Evolutionary conservation across 2,329 filamentous ascomycete genomes (phyloP).

Genomic region (Apiospora sp.): DNA sequence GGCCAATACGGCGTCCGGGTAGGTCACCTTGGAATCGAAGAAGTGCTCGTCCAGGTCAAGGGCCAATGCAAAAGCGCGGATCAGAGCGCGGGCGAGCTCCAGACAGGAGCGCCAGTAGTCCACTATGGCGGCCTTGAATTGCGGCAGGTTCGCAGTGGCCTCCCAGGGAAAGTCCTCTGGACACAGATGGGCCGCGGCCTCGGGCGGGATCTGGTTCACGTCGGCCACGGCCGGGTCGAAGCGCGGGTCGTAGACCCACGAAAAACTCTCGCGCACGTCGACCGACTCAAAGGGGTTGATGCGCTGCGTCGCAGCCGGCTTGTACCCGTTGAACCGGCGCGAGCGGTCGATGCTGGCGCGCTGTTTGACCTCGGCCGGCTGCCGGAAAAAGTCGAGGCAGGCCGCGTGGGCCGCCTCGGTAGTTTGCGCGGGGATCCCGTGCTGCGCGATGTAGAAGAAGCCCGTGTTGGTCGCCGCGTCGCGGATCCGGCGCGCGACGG

Average conservation of each 20-base stretch:
- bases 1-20: conserved; percentile 44
- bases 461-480: conserved; percentile 50
- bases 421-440: conserved; percentile 40
- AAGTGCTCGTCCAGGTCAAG: conserved; percentile 49
- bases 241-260: conserved; percentile 44
- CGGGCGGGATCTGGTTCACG: conserved; percentile 36
- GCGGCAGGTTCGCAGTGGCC: conserved; percentile 39
- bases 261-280: conserved; percentile 46
- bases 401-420: conserved; percentile 38
- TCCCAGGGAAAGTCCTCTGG: conserved; percentile 38
- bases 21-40: conserved; percentile 46
- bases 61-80: conserved; percentile 50
- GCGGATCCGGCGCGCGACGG: conserved; percentile 49
- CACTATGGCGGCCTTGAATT: conserved; percentile 46
- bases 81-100: conserved; percentile 46
- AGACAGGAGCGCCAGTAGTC: conserved; percentile 47
- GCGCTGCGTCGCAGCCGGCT: conserved; percentile 42
- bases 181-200: conserved; percentile 9
- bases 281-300: conserved; percentile 36
- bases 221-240: conserved; percentile 40
- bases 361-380: conserved; percentile 34
- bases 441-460: conserved; percentile 53
- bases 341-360: conserved; percentile 46
- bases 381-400: conserved; percentile 37
- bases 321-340: conserved; percentile 49